Evolutionary conservation across 495 filamentous ascomycete species (phyloP).

Genomic region (Aspergillus panamensis): DNA sequence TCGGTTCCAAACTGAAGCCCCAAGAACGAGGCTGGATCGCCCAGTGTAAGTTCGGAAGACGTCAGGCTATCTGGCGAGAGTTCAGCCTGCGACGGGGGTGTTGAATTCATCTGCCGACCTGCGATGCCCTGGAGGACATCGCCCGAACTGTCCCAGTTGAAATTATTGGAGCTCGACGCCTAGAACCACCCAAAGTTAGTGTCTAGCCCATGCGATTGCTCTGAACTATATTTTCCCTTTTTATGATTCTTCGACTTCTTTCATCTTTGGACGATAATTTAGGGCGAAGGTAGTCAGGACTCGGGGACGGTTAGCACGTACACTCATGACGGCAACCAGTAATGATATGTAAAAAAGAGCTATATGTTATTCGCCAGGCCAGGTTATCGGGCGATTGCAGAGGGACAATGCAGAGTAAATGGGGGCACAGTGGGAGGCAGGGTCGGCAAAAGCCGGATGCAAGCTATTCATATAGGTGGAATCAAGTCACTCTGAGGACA

Average conservation of each 20-base stretch:
- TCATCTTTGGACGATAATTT: not conserved
- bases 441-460: slow-evolving; percentile 2
- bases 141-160: slow-evolving; percentile 29
- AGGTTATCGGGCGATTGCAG: slow-evolving; percentile 2
- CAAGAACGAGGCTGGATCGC: slow-evolving; percentile 30
- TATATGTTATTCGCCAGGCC: slow-evolving; percentile 4
- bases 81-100: slow-evolving; percentile 17
- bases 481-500: not conserved
- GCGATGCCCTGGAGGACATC: slow-evolving; percentile 42
- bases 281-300: not conserved
- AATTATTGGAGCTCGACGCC: slow-evolving; percentile 11
- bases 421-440: not conserved
- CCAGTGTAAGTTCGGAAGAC: slow-evolving; percentile 23
- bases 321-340: slow-evolving; percentile 13
- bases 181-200: slow-evolving; percentile 4
- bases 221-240: slow-evolving; percentile 3
- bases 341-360: not conserved
- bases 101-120: slow-evolving; percentile 20
- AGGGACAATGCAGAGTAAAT: not conserved
- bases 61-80: slow-evolving; percentile 15
- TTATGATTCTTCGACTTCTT: too few species aligned
- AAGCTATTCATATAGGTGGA: slow-evolving; percentile 12
- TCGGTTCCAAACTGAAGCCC: slow-evolving; percentile 31
- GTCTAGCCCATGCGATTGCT: not conserved
- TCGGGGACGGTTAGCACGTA: slow-evolving; percentile 8